A percentile compares a stretch with the other conserved stretches of the same genome.
Conservation (phyloP, 2,329 filamentous ascomycete species). For the Mycocentrospora acerina region DNA sequence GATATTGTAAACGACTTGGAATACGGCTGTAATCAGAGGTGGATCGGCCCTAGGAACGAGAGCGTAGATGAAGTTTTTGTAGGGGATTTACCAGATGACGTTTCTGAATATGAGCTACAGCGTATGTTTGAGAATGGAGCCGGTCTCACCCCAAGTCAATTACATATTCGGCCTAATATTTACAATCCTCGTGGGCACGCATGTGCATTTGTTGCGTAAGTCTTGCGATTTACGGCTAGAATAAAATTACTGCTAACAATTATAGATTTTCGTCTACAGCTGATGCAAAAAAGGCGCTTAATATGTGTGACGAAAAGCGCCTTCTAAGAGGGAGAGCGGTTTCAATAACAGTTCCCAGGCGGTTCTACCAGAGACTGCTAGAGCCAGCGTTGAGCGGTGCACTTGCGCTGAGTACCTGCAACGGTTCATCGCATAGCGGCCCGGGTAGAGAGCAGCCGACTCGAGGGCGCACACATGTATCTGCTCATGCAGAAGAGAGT, state of each 20-base stretch:
- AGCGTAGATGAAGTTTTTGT: conserved; percentile 31
- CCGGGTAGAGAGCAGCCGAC: not conserved
- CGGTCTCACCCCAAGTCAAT: conserved; percentile 8
- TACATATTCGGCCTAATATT: conserved; percentile 7
- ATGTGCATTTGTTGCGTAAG: conserved; percentile 26
- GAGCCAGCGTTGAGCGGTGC: conserved; percentile 1
- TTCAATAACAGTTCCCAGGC: conserved; percentile 21
- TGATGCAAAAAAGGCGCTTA: conserved; percentile 16
- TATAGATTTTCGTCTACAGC: conserved; percentile 15
- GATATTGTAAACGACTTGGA: conserved; percentile 18
- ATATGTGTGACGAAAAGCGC: conserved; percentile 7
- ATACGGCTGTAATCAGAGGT: conserved; percentile 26
- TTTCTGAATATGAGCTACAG: conserved; percentile 13
- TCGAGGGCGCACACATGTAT: conserved; percentile 1
- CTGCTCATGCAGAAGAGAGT: conserved; percentile 3
- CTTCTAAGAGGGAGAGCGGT: conserved; percentile 11
- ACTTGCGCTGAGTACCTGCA: not conserved
- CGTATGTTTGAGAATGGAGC: conserved; percentile 18
- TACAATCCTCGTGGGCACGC: conserved; percentile 11
- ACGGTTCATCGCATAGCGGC: conserved; percentile 1
- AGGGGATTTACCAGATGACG: conserved; percentile 20
- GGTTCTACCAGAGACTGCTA: conserved; percentile 17
- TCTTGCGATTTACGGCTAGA: not conserved
- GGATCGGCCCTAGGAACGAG: conserved; percentile 34
- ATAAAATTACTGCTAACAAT: conserved; percentile 6